phyloP scores from a whole-genome alignment of 495 filamentous ascomycete genomes.

The Massariosphaeria phaeospora region DNA sequence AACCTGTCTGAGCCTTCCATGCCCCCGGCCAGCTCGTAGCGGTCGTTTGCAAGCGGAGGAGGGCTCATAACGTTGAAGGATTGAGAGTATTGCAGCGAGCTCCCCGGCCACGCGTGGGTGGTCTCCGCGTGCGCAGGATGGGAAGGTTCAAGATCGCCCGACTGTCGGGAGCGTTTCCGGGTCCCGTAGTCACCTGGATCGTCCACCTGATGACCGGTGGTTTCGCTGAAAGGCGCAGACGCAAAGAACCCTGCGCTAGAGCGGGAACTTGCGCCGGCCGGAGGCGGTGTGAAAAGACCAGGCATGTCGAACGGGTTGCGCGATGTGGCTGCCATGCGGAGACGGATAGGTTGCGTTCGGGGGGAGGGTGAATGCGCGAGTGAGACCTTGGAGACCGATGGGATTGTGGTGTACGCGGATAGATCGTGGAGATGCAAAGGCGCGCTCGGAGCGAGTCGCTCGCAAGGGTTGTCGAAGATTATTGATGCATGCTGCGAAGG shows the following conservation, averaged over 20 bases:
- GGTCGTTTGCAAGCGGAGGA: constrained; percentile 50
- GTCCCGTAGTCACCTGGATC: constrained; percentile 15
- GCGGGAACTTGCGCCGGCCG: neutral
- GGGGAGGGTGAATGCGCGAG: neutral
- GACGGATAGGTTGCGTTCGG: constrained; percentile 10
- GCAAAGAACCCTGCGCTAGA: constrained; percentile 5
- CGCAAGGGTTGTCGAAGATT: too few species aligned
- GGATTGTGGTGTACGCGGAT: too few species aligned
- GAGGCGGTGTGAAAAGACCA: constrained; percentile 9
- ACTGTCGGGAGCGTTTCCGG: constrained; percentile 24
- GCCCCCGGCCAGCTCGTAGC: constrained; percentile 58
- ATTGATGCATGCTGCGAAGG: neutral
- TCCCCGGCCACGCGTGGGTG: constrained; percentile 13
- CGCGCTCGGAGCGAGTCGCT: too few species aligned
- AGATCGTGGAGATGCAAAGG: too few species aligned
- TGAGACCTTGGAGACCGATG: too few species aligned
- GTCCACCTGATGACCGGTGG: constrained; percentile 12
- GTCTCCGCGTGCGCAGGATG: constrained; percentile 1
- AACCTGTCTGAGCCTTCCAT: constrained; percentile 54
- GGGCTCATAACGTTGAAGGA: constrained; percentile 37
- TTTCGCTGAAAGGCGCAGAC: constrained; percentile 16
- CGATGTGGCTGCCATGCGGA: constrained; percentile 19
- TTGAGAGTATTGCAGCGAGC: constrained; percentile 22
- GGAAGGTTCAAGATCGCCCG: neutral
- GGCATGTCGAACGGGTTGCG: constrained; percentile 14